A percentile compares a stretch with the other conserved stretches of the same genome.
Evolutionary conservation across 164 flowering plant genomes (phyloP).

Genomic region (Magnolia sinica): DNA sequence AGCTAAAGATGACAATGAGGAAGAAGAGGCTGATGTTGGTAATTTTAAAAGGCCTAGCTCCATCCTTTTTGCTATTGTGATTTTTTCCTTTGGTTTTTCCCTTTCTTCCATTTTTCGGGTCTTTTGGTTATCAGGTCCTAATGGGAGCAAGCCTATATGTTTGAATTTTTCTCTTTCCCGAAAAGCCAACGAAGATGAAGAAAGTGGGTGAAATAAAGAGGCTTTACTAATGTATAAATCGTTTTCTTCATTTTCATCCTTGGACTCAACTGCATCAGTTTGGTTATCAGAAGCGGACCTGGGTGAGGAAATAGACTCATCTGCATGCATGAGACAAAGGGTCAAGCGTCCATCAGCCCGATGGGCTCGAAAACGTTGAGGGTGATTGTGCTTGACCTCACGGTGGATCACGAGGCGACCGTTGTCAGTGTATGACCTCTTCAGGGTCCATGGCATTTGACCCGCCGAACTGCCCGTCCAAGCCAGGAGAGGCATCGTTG

Average conservation of each 20-base stretch:
- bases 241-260: conserved; percentile 2
- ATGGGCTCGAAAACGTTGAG: conserved; percentile 32
- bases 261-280: not conserved
- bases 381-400: conserved; percentile 30
- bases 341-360: conserved; percentile 38
- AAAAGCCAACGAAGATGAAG: not conserved
- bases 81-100: not conserved
- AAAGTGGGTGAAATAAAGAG: not conserved
- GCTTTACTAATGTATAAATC: not conserved
- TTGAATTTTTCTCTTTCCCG: not conserved
- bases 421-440: conserved; percentile 18
- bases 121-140: not conserved
- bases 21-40: not conserved
- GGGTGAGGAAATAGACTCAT: conserved; percentile 5
- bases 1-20: not conserved
- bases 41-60: not conserved
- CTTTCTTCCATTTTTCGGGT: not conserved
- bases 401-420: conserved; percentile 34
- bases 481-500: conserved; percentile 38
- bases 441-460: conserved; percentile 43
- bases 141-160: not conserved
- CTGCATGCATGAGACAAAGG: conserved; percentile 25
- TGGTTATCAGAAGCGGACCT: not conserved
- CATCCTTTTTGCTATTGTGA: not conserved
- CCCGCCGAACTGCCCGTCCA: conserved; percentile 24